Base-by-base conservation (phyloP, 345 rosid species). In the Carallia pectinifolia region DNA sequence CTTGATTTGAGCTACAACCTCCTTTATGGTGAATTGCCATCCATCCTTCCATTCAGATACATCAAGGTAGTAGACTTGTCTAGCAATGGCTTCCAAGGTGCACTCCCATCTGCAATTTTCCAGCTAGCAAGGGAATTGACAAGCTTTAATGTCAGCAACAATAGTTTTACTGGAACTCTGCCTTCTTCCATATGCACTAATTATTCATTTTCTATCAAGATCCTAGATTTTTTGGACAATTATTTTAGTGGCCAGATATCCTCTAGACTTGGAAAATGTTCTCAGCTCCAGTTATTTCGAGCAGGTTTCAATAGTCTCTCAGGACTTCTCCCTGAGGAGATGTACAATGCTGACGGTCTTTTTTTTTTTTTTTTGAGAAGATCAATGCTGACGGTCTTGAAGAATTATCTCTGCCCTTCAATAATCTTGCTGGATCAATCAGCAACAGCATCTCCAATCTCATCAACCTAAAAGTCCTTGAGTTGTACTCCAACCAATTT, bases 1-100 rank as follows among this genome's bases (percentile, higher is more conserved):
- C 69, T 77, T 17, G 73, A 77, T 38, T 38, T 72, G 47, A 77
- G 80, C 52, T 58, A 27, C 37, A 77, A 77, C 8, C 29, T 1
- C 31, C 71, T 73, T 9, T n/a, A 64, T 1, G 77, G 81, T 31
- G 58, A 73, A 53, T 53, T 61, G 13, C 72, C 69, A 61, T 58
- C 44, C 44, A 31, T 33, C 27, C 31, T 66, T 7, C 61, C 61
- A 56, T 29, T 6, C 23, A n/a, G 9, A 7, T 38, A 6, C 40
- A 38, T 38, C 40, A 6, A 38, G 40, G 7, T 38, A 7, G 40
- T 38, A 38, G 1, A 38, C 40, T 6, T 38, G 40, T 38, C 40
- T 1, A 6, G 40, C 8, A 38, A 38, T 8, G 6, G 7, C 7
- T 38, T 38, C 40, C 6, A 38, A 38, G 61, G 40, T 6, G 40